Conservation (phyloP, 1,284 basidiomycete genomes). For the Thecaphora thlaspeos region DNA sequence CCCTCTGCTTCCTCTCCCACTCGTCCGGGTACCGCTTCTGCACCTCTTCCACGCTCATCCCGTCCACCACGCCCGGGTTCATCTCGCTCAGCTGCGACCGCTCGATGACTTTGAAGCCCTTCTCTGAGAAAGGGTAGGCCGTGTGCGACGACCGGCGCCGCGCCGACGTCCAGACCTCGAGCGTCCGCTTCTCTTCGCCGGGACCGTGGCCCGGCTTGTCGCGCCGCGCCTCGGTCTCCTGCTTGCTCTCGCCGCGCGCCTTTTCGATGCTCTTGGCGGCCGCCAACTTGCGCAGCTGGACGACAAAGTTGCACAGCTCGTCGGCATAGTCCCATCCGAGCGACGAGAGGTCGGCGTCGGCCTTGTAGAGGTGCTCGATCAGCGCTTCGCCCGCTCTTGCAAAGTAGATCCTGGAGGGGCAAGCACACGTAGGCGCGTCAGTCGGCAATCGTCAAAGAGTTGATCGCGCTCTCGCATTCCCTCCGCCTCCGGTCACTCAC, state of each 20-base stretch:
- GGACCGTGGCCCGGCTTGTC: not conserved
- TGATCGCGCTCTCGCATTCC: too few species aligned
- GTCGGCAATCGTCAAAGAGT: too few species aligned
- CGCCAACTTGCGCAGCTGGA: constrained; percentile 34
- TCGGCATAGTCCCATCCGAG: constrained; percentile 94
- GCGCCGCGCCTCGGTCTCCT: constrained; percentile 13
- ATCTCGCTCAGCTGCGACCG: constrained; percentile 96
- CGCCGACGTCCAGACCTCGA: constrained; percentile 93
- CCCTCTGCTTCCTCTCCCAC: constrained; percentile 85
- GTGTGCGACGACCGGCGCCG: constrained; percentile 89
- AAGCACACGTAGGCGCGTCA: too few species aligned
- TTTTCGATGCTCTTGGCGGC: constrained; percentile 2
- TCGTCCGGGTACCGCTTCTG: constrained; percentile 87
- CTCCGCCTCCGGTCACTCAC: constrained; percentile 59
- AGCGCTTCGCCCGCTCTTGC: constrained; percentile 61
- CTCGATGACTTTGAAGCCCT: constrained; percentile 72
- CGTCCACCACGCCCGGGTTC: constrained; percentile 80
- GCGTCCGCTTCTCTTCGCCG: constrained; percentile 15
- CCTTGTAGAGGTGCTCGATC: constrained; percentile 98
- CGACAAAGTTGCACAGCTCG: constrained; percentile 58
- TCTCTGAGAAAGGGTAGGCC: constrained; percentile 84
- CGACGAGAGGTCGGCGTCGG: constrained; percentile 92
- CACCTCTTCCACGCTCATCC: constrained; percentile 84
- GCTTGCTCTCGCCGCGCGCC: constrained; percentile 17
- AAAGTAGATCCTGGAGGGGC: constrained; percentile 61